Base-by-base conservation (phyloP, 805 yeast species). In the Zygosaccharomyces gambellarensis region DNA sequence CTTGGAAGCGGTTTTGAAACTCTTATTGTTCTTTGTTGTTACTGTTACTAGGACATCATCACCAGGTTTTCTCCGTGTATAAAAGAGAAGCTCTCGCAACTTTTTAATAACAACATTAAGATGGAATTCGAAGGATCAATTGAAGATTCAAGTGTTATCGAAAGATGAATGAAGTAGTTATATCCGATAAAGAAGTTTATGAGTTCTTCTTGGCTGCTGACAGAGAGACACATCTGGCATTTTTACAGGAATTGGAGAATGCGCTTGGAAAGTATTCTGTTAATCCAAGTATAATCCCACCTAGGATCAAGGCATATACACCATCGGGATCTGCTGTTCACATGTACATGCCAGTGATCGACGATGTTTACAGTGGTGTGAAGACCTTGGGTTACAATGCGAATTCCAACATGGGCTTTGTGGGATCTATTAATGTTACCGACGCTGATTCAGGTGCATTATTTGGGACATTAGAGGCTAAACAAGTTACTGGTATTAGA, bases 271-370 rank as follows among this genome's bases (percentile, higher is more conserved):
- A 64, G n/a, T 80, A 74, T 58, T 59, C 72, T 11, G 29, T 62
- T 2, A 73, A 77, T 53, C 78, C 77, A 3, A 56, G 71, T 1
- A 61, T 75, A 19, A 75, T 80, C 17, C 87, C 87, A 2, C 79
- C 75, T 36, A 66, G 87, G 57, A 78, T 75, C 4, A 81, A 78
- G 5, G 61, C 72, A 39, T 56, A 60, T 27, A 63, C 77, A 55
- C 61, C 73, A 40, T 64, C 69, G 52, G 54, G 61, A 4, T 55
- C 51, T 23, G 62, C 78, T 3, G 70, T 76, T 1, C 86, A 82
- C 61, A 58, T 83, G 28, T 81, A 80, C 63, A 83, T 83, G 88
- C 85, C 86, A 3, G 77, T 84, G n/a, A 71, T 78, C 3, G 80
- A 80, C 12, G 72, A 75, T 4, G 57, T 43, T n/a, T 61, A 65